Evolutionary conservation across 2,329 filamentous ascomycete species (phyloP).

Genomic region (Monosporascus sp.): DNA sequence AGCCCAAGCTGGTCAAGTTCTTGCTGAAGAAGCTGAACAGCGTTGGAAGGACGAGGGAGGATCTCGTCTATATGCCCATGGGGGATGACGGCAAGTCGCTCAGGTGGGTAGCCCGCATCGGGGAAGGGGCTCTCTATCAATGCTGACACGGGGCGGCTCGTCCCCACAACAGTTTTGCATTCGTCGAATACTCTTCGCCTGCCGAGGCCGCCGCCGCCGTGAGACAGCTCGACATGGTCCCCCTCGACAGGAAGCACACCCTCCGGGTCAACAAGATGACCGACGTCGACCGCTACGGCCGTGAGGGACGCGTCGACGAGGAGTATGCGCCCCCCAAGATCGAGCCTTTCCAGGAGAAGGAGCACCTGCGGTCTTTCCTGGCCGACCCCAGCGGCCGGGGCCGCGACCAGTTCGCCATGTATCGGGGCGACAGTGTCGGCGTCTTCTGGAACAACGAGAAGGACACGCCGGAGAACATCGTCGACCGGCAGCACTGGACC

Average conservation of each 20-base stretch:
- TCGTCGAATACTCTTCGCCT: slow-evolving; percentile 90
- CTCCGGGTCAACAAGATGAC: slow-evolving; percentile 96
- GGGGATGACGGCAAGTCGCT: slow-evolving; percentile 81
- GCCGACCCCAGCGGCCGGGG: slow-evolving; percentile 73
- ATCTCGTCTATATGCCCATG: slow-evolving; percentile 90
- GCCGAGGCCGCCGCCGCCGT: slow-evolving; percentile 86
- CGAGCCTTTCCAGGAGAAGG: slow-evolving; percentile 82
- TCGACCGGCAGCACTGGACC: slow-evolving; percentile 94
- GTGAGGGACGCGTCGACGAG: slow-evolving; percentile 89
- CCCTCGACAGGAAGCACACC: slow-evolving; percentile 95
- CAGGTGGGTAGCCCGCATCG: slow-evolving; percentile 53
- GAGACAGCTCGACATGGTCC: slow-evolving; percentile 77
- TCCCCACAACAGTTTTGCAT: slow-evolving; percentile 68
- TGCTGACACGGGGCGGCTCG: background rate
- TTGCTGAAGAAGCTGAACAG: slow-evolving; percentile 86
- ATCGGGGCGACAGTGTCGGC: slow-evolving; percentile 83
- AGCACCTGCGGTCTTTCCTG: slow-evolving; percentile 91
- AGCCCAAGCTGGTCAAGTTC: slow-evolving; percentile 93
- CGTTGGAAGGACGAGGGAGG: slow-evolving; percentile 79
- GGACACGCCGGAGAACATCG: slow-evolving; percentile 78
- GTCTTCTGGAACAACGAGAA: slow-evolving; percentile 99
- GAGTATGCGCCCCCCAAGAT: slow-evolving; percentile 79
- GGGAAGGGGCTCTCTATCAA: background rate
- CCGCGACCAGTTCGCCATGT: slow-evolving; percentile 94
- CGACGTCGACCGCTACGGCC: slow-evolving; percentile 92